Evolutionary conservation across 1,284 basidiomycete species (phyloP).

Genomic region (Abortiporus biennis): DNA sequence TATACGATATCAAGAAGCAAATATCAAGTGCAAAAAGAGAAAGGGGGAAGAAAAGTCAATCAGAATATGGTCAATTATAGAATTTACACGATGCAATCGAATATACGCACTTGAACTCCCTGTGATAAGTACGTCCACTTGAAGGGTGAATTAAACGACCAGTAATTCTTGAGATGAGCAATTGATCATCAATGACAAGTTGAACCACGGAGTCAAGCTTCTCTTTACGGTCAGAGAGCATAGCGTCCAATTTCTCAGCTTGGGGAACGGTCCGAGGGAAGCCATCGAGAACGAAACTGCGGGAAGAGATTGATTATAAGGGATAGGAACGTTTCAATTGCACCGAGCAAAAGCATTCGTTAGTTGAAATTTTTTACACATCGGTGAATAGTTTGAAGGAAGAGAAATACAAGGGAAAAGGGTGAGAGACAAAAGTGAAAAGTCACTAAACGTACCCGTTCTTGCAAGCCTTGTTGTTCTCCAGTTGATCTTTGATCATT

Average conservation of each 20-base stretch:
- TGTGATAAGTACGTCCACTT: constrained; percentile 91
- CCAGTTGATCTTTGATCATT: constrained; percentile 96
- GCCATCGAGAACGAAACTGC: constrained; percentile 94
- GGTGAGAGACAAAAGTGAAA: constrained; percentile 3
- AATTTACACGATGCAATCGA: not conserved
- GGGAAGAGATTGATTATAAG: constrained; percentile 1
- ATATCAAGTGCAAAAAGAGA: not conserved
- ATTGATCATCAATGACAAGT: constrained; percentile 88
- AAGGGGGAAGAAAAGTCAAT: constrained; percentile 3
- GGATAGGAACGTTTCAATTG: too few relatives aligned
- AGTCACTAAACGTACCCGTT: constrained; percentile 74
- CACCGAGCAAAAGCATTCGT: too few relatives aligned
- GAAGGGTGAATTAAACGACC: constrained; percentile 91
- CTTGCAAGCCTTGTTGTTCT: constrained; percentile 89
- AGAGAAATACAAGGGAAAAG: too few relatives aligned
- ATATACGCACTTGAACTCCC: constrained; percentile 81
- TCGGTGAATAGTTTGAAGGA: too few relatives aligned
- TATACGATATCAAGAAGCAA: constrained; percentile 28
- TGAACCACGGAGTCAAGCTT: constrained; percentile 90
- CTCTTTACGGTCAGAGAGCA: constrained; percentile 81
- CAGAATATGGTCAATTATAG: too few relatives aligned
- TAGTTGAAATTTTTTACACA: too few relatives aligned
- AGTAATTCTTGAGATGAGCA: constrained; percentile 96
- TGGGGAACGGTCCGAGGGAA: constrained; percentile 99
- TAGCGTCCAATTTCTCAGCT: constrained; percentile 92